Evolutionary conservation across 2,329 filamentous ascomycete species (phyloP), one percentile per base, ranked within the genome.

Genomic region (Calonectria pseudoturangicola): DNA sequence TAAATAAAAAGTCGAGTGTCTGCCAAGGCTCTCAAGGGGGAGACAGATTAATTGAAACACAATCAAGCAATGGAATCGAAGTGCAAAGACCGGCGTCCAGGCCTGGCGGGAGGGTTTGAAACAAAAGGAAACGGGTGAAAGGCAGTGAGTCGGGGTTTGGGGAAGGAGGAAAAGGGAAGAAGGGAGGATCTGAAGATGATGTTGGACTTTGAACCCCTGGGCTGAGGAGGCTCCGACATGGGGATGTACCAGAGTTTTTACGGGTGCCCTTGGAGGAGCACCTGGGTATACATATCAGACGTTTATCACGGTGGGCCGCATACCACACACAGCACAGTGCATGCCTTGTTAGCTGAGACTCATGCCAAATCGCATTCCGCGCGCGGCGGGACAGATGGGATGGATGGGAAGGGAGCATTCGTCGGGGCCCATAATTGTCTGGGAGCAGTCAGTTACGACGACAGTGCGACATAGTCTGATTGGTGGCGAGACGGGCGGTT

Each of bases 321-420:
- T 62, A 4, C 36, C 58, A 62, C 36, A 18, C 28, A 41, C 36
- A 45, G 36, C 58, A 62, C 36, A 62, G 36, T 43, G 58, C 58
- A 62, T 62, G 39, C 58, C 58, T 45, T 39, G 58, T 28, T 62
- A 62, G 27, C 25, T 62, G 58, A 62, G 58, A 62, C 58, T 62
- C 58, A 62, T 62, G 58, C 58, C 58, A 62, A 41, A 62, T 62
- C 58, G 39, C 58, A 62, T 62, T 62, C 58, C 58, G 58, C 58
- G 25, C 58, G 36, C 39, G 58, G 58, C 58, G 39, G 25, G 6
- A 30, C 39, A 62, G 58, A 43, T 45, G 21, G 54, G 54, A 28
- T 62, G 58, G 39, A 41, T 18, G 6, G 48, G 48, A 25, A 51
- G 48, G 48, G 48, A 51, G 48, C 39, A 39, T 43, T 39, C 36